Evolutionary conservation across 73 alveolate species (phyloP).

Genomic region (Stentor roeselii): DNA sequence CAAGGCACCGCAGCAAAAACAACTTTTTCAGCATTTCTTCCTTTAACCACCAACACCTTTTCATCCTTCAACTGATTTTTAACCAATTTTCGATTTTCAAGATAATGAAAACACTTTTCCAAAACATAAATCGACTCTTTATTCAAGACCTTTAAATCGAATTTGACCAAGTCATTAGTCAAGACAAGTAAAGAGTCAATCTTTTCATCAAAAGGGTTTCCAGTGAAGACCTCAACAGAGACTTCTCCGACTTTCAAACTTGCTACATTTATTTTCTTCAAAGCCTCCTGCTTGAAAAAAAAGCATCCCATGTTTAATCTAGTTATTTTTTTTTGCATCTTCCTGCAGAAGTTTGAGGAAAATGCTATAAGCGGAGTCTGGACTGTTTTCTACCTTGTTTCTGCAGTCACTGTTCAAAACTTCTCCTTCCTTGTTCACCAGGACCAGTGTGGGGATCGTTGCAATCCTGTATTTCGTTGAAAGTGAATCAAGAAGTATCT

Average conservation of each 20-base stretch:
- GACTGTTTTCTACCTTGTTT: not conserved
- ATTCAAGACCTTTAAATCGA: not conserved
- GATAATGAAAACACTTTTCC: not conserved
- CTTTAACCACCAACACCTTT: too few relatives aligned
- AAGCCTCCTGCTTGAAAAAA: too few relatives aligned
- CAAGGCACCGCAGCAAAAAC: not conserved
- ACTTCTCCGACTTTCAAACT: too few relatives aligned
- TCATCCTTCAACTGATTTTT: not conserved
- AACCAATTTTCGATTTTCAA: not conserved
- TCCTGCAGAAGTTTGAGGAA: too few relatives aligned
- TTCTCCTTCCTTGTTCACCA: not conserved
- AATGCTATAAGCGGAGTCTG: too few relatives aligned
- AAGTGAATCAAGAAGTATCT: not conserved
- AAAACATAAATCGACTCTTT: not conserved
- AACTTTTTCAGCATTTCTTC: not conserved
- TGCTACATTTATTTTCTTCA: too few relatives aligned
- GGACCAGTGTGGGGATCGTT: constrained; percentile 16
- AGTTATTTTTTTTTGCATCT: too few relatives aligned
- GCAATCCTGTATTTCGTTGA: not conserved
- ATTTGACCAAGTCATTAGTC: not conserved
- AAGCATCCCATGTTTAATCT: too few relatives aligned
- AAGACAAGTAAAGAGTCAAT: not conserved
- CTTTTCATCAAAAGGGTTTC: not conserved
- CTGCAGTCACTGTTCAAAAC: constrained; percentile 20
- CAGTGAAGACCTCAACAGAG: too few relatives aligned